Evolutionary conservation across 2,329 filamentous ascomycete genomes (phyloP), one percentile per base, ranked within the genome.

Genomic region (Ophiosphaerella korrae): DNA sequence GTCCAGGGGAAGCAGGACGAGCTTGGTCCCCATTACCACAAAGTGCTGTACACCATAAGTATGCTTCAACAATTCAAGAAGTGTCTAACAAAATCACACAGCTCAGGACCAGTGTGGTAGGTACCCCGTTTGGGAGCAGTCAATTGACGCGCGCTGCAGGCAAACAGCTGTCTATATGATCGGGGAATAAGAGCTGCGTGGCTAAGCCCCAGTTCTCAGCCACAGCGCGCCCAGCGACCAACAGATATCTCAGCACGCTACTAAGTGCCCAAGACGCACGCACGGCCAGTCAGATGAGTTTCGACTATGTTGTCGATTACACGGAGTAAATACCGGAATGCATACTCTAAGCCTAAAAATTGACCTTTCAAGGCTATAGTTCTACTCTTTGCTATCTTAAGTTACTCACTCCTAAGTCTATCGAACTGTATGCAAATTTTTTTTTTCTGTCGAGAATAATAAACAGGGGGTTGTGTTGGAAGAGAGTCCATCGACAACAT

Each of bases 241-340:
- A 21, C 24, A 50, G 9, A 52, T 29, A 42, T 49, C 21, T 47
- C 16, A 52, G 48, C 45, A 49, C 45, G 44, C 52, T 55, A 51
- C 47, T 48, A 42, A 36, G 42, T 44, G 24, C 44, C 23, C 35
- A 50, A 31, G 34, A 45, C 36, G 40, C 29, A 44, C 40, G n/a
- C n/a, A n/a, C n/a, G 33, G 18, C 16, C 14, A 13, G 23, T 52
- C 34, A 24, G 18, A 47, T 26, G 42, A 45, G 45, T n/a, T 47
- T 53, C 40, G 21, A 43, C 45, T 16, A 46, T 42, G 38, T 54
- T 52, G 39, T 40, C 42, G 16, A 42, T n/a, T n/a, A 29, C 23
- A 42, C 48, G 41, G 52, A 48, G 52, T 46, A 55, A 55, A 41
- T 55, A 31, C 47, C 21, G 41, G 55, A 35, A 42, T 43, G 36